Base-by-base conservation (phyloP, 2,329 filamentous ascomycete genomes). In the Arthrobotrys pseudoclavata region DNA sequence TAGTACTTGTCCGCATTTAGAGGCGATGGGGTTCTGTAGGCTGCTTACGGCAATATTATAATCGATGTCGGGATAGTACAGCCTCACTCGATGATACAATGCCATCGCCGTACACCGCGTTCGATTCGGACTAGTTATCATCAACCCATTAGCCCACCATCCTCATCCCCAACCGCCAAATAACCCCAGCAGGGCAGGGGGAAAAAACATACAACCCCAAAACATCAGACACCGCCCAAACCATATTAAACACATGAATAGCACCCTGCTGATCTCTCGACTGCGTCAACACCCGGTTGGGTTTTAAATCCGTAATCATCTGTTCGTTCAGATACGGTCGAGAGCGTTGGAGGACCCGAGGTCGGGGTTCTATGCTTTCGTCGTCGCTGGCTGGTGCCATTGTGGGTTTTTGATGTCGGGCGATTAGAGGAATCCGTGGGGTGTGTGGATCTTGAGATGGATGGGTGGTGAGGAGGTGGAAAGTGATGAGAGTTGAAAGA, bases 51-150 rank as follows among this genome's bases (percentile, higher is more conserved):
- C 84, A 82, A 90, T 94, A 83, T 92, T 92, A 84, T 97, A 97
- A 82, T 97, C 94, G 80, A 87, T 89, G 80, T 94, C 93, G n/a
- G 90, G 88, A 82, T 97, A 94, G 53, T 91, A 89, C 64, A 98
- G 87, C 34, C 95, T 91, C 83, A 97, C 97, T 81, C 94, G 94
- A 86, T 98, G 95, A 83, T 94, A 99, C 83, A 97, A 97, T 15
- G 92, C 90, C 79, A 91, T 93, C 0, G 96, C 96, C 0, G 95
- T 97, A 81, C 95, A 92, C 84, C 93, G 97, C 0, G 96, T 98
- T 76, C 92, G 91, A 24, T 97, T 90, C 1, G 96, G 96, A 53
- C 92, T 94, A n/a, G n/a, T n/a, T n/a, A 78, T n/a, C 42, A 53
- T 12, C 4, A 20, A 50, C 34, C 13, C 4, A 9, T 67, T 37